Conservation (phyloP, 805 yeast genomes). For the Schwanniomyces yamadae region DNA sequence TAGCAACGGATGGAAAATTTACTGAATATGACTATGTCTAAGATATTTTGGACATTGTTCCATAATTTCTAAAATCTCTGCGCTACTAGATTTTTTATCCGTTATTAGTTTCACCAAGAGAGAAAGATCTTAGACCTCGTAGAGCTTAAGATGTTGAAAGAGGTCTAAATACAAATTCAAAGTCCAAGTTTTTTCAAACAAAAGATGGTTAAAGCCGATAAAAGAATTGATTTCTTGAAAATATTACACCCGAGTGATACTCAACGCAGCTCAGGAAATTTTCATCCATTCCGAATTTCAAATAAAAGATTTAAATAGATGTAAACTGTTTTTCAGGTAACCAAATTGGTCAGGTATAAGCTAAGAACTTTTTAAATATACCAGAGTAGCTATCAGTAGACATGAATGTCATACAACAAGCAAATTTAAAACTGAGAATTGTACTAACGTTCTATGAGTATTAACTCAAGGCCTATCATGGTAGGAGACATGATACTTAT, state of each 20-base stretch:
- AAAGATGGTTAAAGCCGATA: conserved; percentile 6
- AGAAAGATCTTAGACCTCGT: conserved; percentile 28
- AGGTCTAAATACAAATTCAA: background rate
- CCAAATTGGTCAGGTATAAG: conserved; percentile 32
- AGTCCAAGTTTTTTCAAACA: background rate
- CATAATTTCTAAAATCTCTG: conserved; percentile 31
- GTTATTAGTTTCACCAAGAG: conserved; percentile 34
- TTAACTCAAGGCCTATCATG: conserved; percentile 35
- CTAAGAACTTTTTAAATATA: conserved; percentile 10
- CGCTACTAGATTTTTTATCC: conserved; percentile 28
- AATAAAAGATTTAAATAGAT: conserved; percentile 10
- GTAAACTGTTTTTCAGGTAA: conserved; percentile 29
- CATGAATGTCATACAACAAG: conserved; percentile 31
- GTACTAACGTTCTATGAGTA: no score
- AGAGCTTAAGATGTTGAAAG: conserved; percentile 27
- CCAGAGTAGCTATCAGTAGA: conserved; percentile 29
- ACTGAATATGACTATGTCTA: conserved; percentile 31
- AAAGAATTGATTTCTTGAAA: conserved; percentile 27
- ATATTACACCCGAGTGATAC: conserved; percentile 29
- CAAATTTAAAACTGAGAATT: no score
- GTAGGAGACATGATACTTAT: conserved; percentile 32
- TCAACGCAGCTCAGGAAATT: conserved; percentile 16
- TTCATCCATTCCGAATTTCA: conserved; percentile 21
- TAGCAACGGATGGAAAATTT: conserved; percentile 34
- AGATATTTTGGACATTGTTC: conserved; percentile 36